Base-by-base conservation (phyloP, 2,329 filamentous ascomycete genomes). In the Didymosphaeria variabile region DNA sequence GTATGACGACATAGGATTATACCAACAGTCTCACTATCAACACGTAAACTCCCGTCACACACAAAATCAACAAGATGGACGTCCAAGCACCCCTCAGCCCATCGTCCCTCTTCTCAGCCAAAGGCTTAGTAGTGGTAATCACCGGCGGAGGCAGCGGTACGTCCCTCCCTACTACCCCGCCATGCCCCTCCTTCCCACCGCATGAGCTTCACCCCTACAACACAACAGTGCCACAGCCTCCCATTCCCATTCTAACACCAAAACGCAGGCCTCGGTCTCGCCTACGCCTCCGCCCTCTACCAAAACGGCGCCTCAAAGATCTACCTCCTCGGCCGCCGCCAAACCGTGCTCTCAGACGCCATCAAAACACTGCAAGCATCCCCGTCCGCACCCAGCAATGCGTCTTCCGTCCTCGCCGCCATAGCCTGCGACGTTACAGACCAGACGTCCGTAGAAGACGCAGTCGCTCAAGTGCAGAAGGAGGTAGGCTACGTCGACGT, bases 401-500 rank as follows among this genome's bases (percentile, higher is more conserved):
- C 68, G 2, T 44, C 53, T 8, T 57, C 60, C 23, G 61, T 72
- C 45, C 72, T 84, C 57, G 72, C 75, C 32, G 76, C 81, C 1
- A 73, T 84, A 44, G 70, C 79, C 58, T 80, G 79, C 66, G 80
- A 82, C 58, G 79, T 83, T 1, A 80, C 79, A 5, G 76, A 78
- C 21, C 79, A 78, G 26, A 64, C 72, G 0, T 82, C 81, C 15
- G 70, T 85, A 32, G 69, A 76, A 19, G 66, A 66, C 5, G 81
- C 79, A 4, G 82, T 80, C 13, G 72, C 76, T n/a, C 71, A 72
- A 1, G 79, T 86, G 46, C 73, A 78, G 6, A 63, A 72, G 8
- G 79, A 85, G 29, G 70, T 70, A 3, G 81, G 80, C 45, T 79
- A 83, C 64, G 79, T 86, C 59, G 83, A 87, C 66, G 78, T 86